Evolutionary conservation across 257 asterid species (phyloP), one percentile per base, ranked within the genome.

Genomic region (Capsicum rhomboideum): DNA sequence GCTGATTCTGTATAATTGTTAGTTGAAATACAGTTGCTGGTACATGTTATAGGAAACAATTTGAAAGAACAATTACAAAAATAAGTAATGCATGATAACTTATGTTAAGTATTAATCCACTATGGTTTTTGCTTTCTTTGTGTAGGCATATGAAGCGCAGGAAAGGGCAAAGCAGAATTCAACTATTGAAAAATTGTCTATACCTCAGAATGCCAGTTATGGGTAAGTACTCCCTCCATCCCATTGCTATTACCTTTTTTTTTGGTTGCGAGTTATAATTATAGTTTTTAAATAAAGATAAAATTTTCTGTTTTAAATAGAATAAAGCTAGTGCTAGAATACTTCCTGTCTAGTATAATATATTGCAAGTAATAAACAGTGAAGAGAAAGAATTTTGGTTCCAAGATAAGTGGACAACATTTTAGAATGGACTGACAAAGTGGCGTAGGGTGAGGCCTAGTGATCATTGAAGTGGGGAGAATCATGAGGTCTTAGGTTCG

Each of bases 141-240:
- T 84, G 86, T 92, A 97, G 99, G 95, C 95, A 80, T 94, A 85
- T 86, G 99, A 95, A 88, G 98, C 91, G 37, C 95, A 93, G 81
- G 95, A 93, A 87, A 91, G 98, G 83, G 90, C 91, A 85, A 94
- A 90, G 82, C 98, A 92, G 66, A 93, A 93, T 85, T 78, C 68
- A 81, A 89, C 86, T 67, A 88, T 97, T 84, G 98, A 94, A 83
- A 87, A 79, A 80, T 86, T 93, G 84, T 77, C 90, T 80, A 83
- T 97, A 86, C 93, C 96, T 21, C 98, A 91, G 89, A 90, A 91
- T 66, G 90, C 97, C 85, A 94, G 98, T 87, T 89, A 93, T 85
- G 95, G 93, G 99, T 97, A 83, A 90, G 97, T 90, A 34, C 4
- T 50, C 18, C 77, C 34, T 59, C 56, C 37, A 5, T 23, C 44